These are phyloP conservation scores for Candida patagonica DNA, from an alignment of 805 yeast genomes.

Conservation along the genomic window DNA sequence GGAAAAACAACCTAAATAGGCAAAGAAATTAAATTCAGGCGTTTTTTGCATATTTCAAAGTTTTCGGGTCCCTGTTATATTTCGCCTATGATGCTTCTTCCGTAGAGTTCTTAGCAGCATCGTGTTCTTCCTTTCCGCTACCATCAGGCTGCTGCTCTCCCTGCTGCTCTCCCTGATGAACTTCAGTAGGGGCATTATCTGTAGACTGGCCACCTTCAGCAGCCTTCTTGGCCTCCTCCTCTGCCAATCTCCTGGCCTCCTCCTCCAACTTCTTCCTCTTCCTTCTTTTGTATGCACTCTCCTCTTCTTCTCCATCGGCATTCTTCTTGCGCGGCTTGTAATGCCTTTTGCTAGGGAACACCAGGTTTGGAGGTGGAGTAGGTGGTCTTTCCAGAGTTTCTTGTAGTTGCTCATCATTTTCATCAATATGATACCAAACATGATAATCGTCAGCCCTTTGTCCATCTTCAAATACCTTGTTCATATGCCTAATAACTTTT, in stretches of 20 bases:
- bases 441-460: slow-evolving; percentile 50
- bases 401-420: slow-evolving; percentile 21
- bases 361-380: slow-evolving; percentile 12
- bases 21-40: too few relatives aligned
- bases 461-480: slow-evolving; percentile 48
- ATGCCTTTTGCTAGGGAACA: slow-evolving; percentile 12
- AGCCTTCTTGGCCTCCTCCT: not conserved
- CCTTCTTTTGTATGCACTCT: slow-evolving; percentile 8
- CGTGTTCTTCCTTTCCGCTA: not conserved
- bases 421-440: slow-evolving; percentile 67
- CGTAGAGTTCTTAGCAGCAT: not conserved
- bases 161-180: too few relatives aligned
- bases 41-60: not conserved
- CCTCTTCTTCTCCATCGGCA: slow-evolving; percentile 14
- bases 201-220: not conserved
- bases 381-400: slow-evolving; percentile 20
- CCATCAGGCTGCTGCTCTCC: not conserved
- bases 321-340: slow-evolving; percentile 15
- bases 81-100: not conserved
- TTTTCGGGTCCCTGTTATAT: not conserved
- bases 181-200: too few relatives aligned
- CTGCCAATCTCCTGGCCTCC: not conserved
- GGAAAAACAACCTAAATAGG: too few relatives aligned
- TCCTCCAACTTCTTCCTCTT: slow-evolving; percentile 7
- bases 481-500: slow-evolving; percentile 54